Base-by-base conservation (phyloP, 2,329 filamentous ascomycete genomes). In the Colletotrichum sp. region DNA sequence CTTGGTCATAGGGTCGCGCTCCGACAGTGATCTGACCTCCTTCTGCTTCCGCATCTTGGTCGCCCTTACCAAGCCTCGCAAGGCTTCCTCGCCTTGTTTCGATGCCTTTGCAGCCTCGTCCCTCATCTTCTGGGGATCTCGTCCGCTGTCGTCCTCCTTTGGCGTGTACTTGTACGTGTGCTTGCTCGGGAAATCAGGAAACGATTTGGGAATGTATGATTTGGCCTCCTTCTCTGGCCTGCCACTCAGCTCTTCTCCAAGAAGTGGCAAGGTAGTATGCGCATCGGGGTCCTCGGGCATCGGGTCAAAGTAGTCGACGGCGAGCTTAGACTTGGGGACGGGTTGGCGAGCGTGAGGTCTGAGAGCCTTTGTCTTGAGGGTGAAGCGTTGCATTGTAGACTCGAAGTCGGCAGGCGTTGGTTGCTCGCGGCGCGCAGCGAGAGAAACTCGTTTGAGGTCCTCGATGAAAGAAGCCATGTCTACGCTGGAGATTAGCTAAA, bases 31-130 rank as follows among this genome's bases (percentile, higher is more conserved):
- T 79, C 90, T 91, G 59, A 92, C 88, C 80, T 93, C 92, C 81
- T 93, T 93, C 79, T 93, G 91, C 78, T 91, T 91, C 66, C 91
- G 90, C 79, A 91, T 89, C 82, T 93, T 93, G 71, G 90, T 91
- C 22, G 92, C 91, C 27, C 91, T 88, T 32, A 92, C 89, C 22
- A 93, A 85, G 9, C 89, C 86, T 32, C 92, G 85, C 5, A 93
- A 84, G 2, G 92, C 92, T 76, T 91, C 90, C 81, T 93, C 92
- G 4, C 90, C 91, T 77, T 92, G 91, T 78, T 91, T 89, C 11
- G 91, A 90, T 62, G 91, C 90, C 70, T 89, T 87, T 2, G 91
- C 89, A 2, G 91, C 91, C 55, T 92, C 90, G 69, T 91, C 89
- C 29, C 91, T 88, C 61, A 92, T 90, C 81, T 90, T 90, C 79